Evolutionary conservation across 495 filamentous ascomycete species (phyloP), one percentile per base, ranked within the genome.

Genomic region (Trichocladium uniseriatum): DNA sequence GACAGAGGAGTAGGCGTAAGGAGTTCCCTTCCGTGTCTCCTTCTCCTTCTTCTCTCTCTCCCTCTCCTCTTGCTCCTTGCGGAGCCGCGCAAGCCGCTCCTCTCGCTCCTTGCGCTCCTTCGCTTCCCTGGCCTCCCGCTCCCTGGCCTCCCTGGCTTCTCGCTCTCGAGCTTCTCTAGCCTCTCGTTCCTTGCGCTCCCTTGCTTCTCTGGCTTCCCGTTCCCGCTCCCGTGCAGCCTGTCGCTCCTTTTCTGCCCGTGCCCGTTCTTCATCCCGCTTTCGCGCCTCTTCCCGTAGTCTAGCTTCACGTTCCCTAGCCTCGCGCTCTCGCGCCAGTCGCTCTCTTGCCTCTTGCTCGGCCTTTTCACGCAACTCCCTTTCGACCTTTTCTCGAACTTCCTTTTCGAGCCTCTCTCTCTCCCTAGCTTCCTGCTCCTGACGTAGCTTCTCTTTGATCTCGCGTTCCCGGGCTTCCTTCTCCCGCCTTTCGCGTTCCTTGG

Each of bases 1-100:
- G 10, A 74, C 63, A 29, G 73, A 67, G 24, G 72, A 75, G 67
- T 65, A 74, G n/a, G 74, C 68, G 36, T 79, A 76, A 20, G 66
- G 64, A 11, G 64, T 63, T 27, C 62, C 65, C 63, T 66, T 65
- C 56, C 59, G 58, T 56, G 57, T 44, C 46, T 51, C 64, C 54
- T 63, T 70, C 60, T 51, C 45, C 50, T 57, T 56, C 37, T 52
- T 48, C 29, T 53, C 50, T 27, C 24, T 48, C 45, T 59, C 50
- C 32, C 24, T 48, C 45, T 59, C 60, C 54, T 55, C 45, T 2
- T 53, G 45, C 31, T 56, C 54, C 46, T 22, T 36, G 9, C 54
- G 45, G 7, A 59, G 50, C 11, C 49, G 43, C 24, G 53, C 55
- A 0, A 58, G 51, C n/a, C 53, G 59, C 27, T 61, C 60, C 45